Base-by-base conservation (phyloP, 768 basidiomycete species). In the Ramaria rubella region DNA sequence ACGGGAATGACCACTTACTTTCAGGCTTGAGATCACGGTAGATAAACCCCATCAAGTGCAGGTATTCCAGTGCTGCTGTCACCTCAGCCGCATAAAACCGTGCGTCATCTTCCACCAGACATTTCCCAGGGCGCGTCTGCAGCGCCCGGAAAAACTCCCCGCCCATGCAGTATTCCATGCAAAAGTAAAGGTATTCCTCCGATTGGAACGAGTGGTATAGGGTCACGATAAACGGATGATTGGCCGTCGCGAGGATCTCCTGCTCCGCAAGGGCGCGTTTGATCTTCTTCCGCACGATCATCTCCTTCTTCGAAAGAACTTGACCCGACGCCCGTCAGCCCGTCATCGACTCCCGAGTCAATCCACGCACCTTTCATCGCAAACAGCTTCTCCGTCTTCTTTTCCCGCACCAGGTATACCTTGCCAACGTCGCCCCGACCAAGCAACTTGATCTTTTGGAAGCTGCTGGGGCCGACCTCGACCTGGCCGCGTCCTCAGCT, bases 241-340 rank as follows among this genome's bases (percentile, higher is more conserved):
- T 99, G 30, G 96, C 91, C 23, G 94, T 95, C 8, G 95, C 95
- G 42, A 99, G 81, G 63, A 99, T 99, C 72, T 98, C 96, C 75
- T 97, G 96, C 73, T 99, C 96, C 4, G 96, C 97, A 66, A 99
- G 70, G 8, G 95, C 96, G 60, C 96, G 85, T 72, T 99, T 99
- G 76, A 99, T 95, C 79, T 99, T 99, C 77, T 95, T 96, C 65
- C 96, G 85, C 75, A 95, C 93, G 70, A 99, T 94, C 95, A 99
- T 98, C 77, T 99, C 96, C 77, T 89, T 91, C 77, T 98, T 98
- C 50, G 94, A 96, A 44, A 99, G 77, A 23, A 99, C 96, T 95
- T 66, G 68, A 42, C 29, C 14, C 23, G n/a, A 57, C 30, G 55
- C 19, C 29, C 9, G 50, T 31, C 8, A 56, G 46, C 12, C 27